These are phyloP conservation scores for Nicotiana rustica DNA, from an alignment of 305 asterid species.

Conservation along the genomic window DNA sequence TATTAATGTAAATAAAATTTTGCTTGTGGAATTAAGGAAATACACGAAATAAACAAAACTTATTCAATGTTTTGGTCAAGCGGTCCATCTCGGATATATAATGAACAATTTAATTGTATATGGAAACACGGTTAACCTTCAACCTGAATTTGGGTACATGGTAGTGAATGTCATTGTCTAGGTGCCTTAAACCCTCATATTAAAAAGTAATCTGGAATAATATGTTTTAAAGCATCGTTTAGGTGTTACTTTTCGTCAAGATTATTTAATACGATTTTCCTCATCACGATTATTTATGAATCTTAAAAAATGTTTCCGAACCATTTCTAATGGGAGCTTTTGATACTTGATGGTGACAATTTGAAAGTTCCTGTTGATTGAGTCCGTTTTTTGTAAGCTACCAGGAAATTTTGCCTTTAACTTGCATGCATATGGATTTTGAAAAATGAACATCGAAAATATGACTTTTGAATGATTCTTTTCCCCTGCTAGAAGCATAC, in stretches of 20 bases:
- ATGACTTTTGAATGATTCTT: neutral
- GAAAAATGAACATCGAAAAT: neutral
- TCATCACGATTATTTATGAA: neutral
- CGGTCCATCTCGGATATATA: neutral
- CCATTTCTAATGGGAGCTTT: neutral
- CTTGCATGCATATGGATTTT: neutral
- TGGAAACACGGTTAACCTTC: conserved; percentile 22
- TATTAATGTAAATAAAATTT: too few species aligned
- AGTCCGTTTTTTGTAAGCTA: neutral
- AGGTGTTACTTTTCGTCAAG: neutral
- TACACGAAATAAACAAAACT: neutral
- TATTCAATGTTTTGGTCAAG: neutral
- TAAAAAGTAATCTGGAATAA: neutral
- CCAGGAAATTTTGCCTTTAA: neutral
- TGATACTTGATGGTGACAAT: neutral
- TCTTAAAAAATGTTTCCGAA: neutral
- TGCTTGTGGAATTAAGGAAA: neutral
- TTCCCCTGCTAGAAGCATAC: neutral
- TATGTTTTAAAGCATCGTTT: neutral
- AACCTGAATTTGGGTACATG: neutral
- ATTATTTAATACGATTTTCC: neutral
- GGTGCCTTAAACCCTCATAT: neutral
- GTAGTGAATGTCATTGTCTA: neutral
- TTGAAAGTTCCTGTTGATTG: neutral
- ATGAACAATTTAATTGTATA: neutral